phyloP scores from a whole-genome alignment of 2,329 filamentous ascomycete species.

The Fusarium sp. region DNA sequence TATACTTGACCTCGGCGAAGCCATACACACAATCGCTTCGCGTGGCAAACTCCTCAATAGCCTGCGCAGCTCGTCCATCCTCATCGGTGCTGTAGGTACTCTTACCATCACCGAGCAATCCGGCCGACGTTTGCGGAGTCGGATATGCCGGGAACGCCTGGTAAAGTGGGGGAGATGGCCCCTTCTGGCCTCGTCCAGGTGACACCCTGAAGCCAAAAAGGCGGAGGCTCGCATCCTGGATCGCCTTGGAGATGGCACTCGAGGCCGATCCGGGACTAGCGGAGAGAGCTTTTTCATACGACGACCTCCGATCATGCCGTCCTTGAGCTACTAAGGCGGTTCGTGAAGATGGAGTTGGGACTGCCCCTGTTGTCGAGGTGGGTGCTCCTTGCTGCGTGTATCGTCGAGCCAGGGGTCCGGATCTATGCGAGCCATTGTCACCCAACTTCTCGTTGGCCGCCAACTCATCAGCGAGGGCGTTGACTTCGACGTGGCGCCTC shows the following conservation, averaged over 20 bases:
- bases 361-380: slow-evolving; percentile 75
- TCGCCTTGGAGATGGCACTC: slow-evolving; percentile 92
- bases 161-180: slow-evolving; percentile 81
- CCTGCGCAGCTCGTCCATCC: slow-evolving; percentile 80
- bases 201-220: slow-evolving; percentile 79
- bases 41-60: slow-evolving; percentile 91
- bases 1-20: slow-evolving; percentile 98
- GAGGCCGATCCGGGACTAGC: slow-evolving; percentile 79
- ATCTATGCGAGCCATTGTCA: slow-evolving; percentile 64
- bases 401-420: slow-evolving; percentile 76
- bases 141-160: slow-evolving; percentile 89
- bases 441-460: slow-evolving; percentile 80
- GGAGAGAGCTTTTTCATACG: slow-evolving; percentile 82
- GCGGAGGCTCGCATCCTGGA: slow-evolving; percentile 88
- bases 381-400: slow-evolving; percentile 82
- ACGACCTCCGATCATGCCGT: slow-evolving; percentile 80
- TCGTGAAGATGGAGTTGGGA: slow-evolving; percentile 74
- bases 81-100: slow-evolving; percentile 74
- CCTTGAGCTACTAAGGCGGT: slow-evolving; percentile 81
- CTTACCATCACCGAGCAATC: slow-evolving; percentile 75
- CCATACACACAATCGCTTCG: slow-evolving; percentile 96
- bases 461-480: slow-evolving; percentile 95
- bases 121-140: slow-evolving; percentile 69
- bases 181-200: slow-evolving; percentile 71
- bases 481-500: slow-evolving; percentile 94